phyloP scores from a whole-genome alignment of 1,139 yeast species.

The Yamadazyma epiphylla region DNA sequence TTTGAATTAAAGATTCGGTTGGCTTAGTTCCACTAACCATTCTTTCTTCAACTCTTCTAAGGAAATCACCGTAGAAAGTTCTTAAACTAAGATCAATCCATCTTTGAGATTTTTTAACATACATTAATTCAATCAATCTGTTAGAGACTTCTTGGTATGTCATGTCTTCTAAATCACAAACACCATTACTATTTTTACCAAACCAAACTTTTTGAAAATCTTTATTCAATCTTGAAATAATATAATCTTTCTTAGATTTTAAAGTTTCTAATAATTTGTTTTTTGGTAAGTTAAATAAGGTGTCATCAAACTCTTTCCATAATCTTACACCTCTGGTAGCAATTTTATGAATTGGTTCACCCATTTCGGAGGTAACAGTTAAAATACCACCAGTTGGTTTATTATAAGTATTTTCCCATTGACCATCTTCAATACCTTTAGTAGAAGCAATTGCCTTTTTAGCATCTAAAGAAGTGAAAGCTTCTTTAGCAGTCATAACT shows the following conservation, averaged over 20 bases:
- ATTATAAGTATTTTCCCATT: conserved; percentile 95
- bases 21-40: conserved; percentile 51
- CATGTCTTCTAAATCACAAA: conserved; percentile 92
- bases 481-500: conserved; percentile 97
- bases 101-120: conserved; percentile 69
- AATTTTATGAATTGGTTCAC: conserved; percentile 97
- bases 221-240: conserved; percentile 78
- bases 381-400: conserved; percentile 95
- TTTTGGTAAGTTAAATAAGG: conserved; percentile 88
- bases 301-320: conserved; percentile 96
- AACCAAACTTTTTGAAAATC: conserved; percentile 99
- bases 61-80: conserved; percentile 80
- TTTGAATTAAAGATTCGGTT: conserved; percentile 67
- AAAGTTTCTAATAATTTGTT: conserved; percentile 81
- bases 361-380: conserved; percentile 98
- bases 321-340: conserved; percentile 97
- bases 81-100: conserved; percentile 90
- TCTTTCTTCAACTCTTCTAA: conserved; percentile 96
- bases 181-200: conserved; percentile 71
- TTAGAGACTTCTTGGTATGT: conserved; percentile 88
- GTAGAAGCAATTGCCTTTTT: conserved; percentile 88
- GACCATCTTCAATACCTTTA: conserved; percentile 78
- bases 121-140: conserved; percentile 86
- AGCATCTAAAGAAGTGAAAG: conserved; percentile 90
- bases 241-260: conserved; percentile 78